Conservation (phyloP, 2,329 filamentous ascomycete genomes). For the Monosporascus sp. region DNA sequence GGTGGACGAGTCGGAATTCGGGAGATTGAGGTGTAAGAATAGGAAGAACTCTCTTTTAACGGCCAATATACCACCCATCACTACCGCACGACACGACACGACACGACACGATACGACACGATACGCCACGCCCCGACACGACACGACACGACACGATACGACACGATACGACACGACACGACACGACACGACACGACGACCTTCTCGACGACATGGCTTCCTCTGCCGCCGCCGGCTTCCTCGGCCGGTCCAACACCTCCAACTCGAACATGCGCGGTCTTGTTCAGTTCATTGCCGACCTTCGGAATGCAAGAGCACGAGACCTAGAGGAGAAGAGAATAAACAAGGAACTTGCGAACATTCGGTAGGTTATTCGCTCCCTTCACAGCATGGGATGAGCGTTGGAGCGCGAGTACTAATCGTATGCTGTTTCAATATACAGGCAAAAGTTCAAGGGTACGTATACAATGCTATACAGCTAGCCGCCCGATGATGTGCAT, state of each 20-base stretch:
- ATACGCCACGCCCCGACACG: too few relatives aligned
- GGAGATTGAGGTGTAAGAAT: constrained; percentile 12
- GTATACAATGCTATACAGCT: constrained; percentile 6
- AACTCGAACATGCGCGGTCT: constrained; percentile 73
- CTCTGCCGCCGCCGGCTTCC: constrained; percentile 50
- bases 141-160: neutral
- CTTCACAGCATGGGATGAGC: neutral
- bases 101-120: too few relatives aligned
- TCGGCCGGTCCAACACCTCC: constrained; percentile 59
- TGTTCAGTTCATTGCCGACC: constrained; percentile 96
- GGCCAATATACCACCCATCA: neutral
- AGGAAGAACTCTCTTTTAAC: constrained; percentile 8
- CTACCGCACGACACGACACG: neutral
- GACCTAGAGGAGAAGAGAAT: constrained; percentile 98
- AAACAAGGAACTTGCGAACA: constrained; percentile 98
- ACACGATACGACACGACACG: neutral
- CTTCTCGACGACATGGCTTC: constrained; percentile 44
- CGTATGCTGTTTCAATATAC: constrained; percentile 9
- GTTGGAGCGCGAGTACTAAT: constrained; percentile 8
- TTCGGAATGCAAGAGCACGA: constrained; percentile 88
- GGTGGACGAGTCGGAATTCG: constrained; percentile 17
- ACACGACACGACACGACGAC: neutral
- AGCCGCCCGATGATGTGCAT: neutral
- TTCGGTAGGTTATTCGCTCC: constrained; percentile 51
- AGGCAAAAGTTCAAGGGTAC: constrained; percentile 90